phyloP scores from a whole-genome alignment of 2,329 filamentous ascomycete species.

The Verticillium tricorpus region DNA sequence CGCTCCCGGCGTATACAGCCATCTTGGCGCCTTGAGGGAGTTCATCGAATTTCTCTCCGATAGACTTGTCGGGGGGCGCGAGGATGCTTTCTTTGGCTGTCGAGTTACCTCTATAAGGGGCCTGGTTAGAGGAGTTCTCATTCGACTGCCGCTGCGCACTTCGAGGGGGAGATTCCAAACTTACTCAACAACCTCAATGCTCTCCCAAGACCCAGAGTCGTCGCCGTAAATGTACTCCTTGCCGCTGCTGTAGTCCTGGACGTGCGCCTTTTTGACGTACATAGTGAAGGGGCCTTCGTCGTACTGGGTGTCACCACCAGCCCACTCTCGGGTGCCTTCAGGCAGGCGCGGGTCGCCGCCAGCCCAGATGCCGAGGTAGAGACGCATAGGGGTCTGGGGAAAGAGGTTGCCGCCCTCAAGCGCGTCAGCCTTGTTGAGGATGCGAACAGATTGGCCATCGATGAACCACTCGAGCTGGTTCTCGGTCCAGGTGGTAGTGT shows the following conservation, averaged over 20 bases:
- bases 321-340: slow-evolving; percentile 61
- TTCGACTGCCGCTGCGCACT: not conserved
- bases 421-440: slow-evolving; percentile 55
- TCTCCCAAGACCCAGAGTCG: slow-evolving; percentile 55
- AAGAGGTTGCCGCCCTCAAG: slow-evolving; percentile 55
- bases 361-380: slow-evolving; percentile 65
- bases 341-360: slow-evolving; percentile 53
- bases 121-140: slow-evolving; percentile 13
- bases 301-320: slow-evolving; percentile 66
- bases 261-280: slow-evolving; percentile 58
- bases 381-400: slow-evolving; percentile 72
- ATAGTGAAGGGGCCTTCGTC: slow-evolving; percentile 64
- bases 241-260: slow-evolving; percentile 57
- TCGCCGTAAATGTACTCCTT: slow-evolving; percentile 64
- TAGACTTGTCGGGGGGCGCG: slow-evolving; percentile 32
- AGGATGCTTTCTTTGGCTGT: slow-evolving; percentile 43
- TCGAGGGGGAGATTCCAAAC: slow-evolving; percentile 17
- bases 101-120: slow-evolving; percentile 47
- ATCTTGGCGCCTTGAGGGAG: slow-evolving; percentile 46
- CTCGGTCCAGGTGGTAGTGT: slow-evolving; percentile 69
- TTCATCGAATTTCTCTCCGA: slow-evolving; percentile 49
- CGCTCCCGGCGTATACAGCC: slow-evolving; percentile 46
- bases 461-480: slow-evolving; percentile 65
- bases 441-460: slow-evolving; percentile 62
- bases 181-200: slow-evolving; percentile 55